Conservation (phyloP, 2,329 filamentous ascomycete genomes). For the Ascocoryne sarcoides region DNA sequence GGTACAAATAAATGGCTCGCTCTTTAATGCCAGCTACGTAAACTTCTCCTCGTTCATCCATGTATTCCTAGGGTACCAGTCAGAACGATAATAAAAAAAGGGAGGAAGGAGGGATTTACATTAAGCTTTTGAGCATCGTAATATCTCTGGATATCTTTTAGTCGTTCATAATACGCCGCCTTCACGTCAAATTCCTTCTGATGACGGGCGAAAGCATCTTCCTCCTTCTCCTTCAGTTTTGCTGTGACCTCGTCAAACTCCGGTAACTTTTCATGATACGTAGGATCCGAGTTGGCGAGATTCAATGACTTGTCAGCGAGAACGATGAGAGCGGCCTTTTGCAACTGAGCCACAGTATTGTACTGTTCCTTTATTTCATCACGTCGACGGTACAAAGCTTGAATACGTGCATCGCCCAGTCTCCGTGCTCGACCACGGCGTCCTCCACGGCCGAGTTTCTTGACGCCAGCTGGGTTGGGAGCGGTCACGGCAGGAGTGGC, state of each 20-base stretch:
- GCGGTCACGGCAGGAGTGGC: not conserved
- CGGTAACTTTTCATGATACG: conserved; percentile 22
- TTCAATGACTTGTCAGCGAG: conserved; percentile 24
- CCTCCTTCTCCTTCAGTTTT: conserved; percentile 11
- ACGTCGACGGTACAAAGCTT: conserved; percentile 23
- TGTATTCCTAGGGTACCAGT: not conserved
- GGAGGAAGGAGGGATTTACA: not conserved
- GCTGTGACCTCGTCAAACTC: conserved; percentile 20
- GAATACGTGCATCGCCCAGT: conserved; percentile 13
- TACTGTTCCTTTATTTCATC: conserved; percentile 22
- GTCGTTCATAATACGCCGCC: not conserved
- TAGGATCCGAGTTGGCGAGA: conserved; percentile 15
- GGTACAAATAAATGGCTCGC: conserved; percentile 15
- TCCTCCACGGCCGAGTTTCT: conserved; percentile 11
- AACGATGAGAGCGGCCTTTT: conserved; percentile 19
- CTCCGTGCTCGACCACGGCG: conserved; percentile 14
- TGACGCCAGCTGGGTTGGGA: conserved; percentile 1
- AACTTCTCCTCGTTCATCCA: conserved; percentile 7
- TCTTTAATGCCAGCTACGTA: conserved; percentile 14
- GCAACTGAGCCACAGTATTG: conserved; percentile 19
- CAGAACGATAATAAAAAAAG: not conserved
- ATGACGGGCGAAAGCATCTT: not conserved
- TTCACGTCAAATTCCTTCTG: not conserved
- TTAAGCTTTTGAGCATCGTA: not conserved
- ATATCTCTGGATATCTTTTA: not conserved